These are phyloP conservation scores for Glaciozyma antarctica DNA, from an alignment of 768 basidiomycete species.

Conservation along the genomic window DNA sequence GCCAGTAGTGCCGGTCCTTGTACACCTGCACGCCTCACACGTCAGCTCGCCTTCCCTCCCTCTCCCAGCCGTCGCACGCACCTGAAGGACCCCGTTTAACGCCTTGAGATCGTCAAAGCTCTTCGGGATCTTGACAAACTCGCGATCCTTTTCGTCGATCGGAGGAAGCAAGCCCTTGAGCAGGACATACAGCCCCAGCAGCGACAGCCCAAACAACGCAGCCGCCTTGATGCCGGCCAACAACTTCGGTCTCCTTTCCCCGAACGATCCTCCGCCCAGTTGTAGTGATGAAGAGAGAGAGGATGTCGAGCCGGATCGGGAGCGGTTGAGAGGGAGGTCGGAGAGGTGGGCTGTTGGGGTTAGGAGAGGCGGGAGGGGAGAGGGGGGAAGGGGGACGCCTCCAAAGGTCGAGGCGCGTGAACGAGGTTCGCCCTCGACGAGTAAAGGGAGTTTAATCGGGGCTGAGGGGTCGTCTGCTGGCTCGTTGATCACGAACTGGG, in stretches of 20 bases:
- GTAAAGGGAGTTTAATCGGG: too few relatives aligned
- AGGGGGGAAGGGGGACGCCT: not conserved
- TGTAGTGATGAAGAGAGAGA: conserved; percentile 15
- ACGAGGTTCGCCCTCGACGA: too few relatives aligned
- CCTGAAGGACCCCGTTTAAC: conserved; percentile 67
- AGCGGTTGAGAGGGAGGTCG: too few relatives aligned
- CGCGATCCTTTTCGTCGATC: conserved; percentile 58
- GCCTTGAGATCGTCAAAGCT: conserved; percentile 78
- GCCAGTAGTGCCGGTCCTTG: conserved; percentile 71
- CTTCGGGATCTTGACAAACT: conserved; percentile 68
- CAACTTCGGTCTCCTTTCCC: conserved; percentile 49
- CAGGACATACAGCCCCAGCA: conserved; percentile 59
- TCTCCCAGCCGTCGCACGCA: not conserved
- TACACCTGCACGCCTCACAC: conserved; percentile 51
- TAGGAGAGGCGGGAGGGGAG: not conserved
- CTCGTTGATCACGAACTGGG: too few relatives aligned
- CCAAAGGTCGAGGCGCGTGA: too few relatives aligned
- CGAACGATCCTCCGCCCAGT: conserved; percentile 17
- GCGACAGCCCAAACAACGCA: conserved; percentile 60
- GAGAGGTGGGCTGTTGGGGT: too few relatives aligned
- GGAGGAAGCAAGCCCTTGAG: conserved; percentile 52
- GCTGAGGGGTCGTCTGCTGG: too few relatives aligned
- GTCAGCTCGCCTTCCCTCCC: not conserved
- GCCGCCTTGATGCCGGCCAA: conserved; percentile 77
- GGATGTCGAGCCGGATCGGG: conserved; percentile 10